A percentile compares a stretch with the other conserved stretches of the same genome.
Conservation (phyloP, 257 asterid species). For the Paulownia fortunei region DNA sequence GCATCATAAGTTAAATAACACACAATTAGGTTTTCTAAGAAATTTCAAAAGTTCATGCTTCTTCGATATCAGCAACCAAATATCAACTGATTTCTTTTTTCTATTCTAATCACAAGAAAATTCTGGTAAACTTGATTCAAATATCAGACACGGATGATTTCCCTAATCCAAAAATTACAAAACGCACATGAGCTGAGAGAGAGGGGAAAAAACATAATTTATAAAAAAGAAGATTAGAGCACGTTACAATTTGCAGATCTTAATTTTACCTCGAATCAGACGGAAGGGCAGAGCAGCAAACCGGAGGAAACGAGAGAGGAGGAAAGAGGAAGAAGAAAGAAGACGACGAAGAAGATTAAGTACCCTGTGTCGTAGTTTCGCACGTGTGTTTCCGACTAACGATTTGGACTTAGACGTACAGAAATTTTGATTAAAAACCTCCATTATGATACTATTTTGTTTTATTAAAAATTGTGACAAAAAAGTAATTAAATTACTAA, state of each 20-base stretch:
- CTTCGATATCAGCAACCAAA: not conserved
- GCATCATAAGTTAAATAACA: not conserved
- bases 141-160: not conserved
- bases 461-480: too few relatives aligned
- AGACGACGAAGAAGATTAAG: not conserved
- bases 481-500: too few relatives aligned
- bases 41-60: not conserved
- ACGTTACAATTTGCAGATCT: not conserved
- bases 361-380: not conserved
- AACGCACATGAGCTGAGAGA: not conserved
- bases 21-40: not conserved
- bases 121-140: not conserved
- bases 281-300: not conserved
- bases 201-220: not conserved
- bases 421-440: too few relatives aligned
- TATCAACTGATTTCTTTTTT: not conserved
- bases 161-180: conserved; percentile 1
- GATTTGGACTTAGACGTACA: not conserved
- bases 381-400: not conserved
- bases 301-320: not conserved
- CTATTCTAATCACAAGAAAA: not conserved
- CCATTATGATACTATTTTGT: too few relatives aligned
- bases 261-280: conserved; percentile 17
- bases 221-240: not conserved
- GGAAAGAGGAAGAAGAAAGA: not conserved